phyloP scores from a whole-genome alignment of 768 basidiomycete species.

The Auriscalpium orientale region DNA sequence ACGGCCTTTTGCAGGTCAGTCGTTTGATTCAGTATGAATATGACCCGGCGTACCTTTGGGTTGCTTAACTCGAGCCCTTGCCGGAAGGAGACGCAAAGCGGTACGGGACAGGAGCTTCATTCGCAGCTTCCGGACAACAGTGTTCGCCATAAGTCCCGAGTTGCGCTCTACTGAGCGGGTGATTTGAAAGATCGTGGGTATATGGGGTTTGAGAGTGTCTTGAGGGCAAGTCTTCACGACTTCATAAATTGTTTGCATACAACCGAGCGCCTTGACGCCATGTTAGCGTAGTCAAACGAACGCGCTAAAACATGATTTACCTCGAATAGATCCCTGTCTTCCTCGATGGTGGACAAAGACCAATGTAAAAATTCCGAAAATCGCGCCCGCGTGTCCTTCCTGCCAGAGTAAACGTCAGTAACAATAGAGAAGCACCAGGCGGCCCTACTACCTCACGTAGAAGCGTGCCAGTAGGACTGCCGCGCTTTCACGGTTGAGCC shows the following conservation, averaged over 20 bases:
- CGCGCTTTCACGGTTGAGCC: conserved; percentile 80
- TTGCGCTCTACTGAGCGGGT: conserved; percentile 34
- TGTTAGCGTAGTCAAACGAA: background rate
- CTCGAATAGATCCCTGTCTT: conserved; percentile 9
- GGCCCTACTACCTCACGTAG: conserved; percentile 57
- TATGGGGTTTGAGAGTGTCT: conserved; percentile 40
- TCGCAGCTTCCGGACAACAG: conserved; percentile 59
- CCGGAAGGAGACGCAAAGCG: conserved; percentile 55
- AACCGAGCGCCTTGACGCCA: conserved; percentile 53
- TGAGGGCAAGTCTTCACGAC: conserved; percentile 57
- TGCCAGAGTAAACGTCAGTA: conserved; percentile 19
- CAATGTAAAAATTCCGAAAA: conserved; percentile 7
- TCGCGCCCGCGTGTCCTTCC: conserved; percentile 41
- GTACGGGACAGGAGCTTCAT: conserved; percentile 63
- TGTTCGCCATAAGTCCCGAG: conserved; percentile 42
- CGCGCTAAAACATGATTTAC: background rate
- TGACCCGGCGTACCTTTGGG: conserved; percentile 32
- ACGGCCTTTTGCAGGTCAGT: background rate
- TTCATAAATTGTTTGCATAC: conserved; percentile 64
- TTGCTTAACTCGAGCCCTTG: conserved; percentile 27
- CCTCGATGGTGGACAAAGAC: background rate
- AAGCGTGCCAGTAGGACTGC: conserved; percentile 74
- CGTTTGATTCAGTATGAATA: background rate
- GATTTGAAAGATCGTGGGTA: conserved; percentile 38
- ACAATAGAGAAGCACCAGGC: conserved; percentile 4